phyloP scores from a whole-genome alignment of 148 eudicot species.

The Rhododendron vialii region DNA sequence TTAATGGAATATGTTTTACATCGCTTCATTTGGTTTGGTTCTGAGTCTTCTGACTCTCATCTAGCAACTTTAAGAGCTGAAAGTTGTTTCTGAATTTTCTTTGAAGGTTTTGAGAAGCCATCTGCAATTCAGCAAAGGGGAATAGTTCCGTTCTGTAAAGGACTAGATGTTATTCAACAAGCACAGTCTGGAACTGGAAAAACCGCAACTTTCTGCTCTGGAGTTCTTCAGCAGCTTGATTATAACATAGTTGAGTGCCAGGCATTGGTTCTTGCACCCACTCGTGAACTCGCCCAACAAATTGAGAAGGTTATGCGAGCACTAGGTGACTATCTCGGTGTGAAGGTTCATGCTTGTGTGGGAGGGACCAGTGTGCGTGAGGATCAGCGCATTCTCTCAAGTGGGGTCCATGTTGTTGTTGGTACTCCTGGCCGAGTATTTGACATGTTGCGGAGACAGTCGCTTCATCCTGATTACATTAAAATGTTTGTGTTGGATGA shows the following conservation, averaged over 20 bases:
- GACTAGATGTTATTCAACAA: conserved; percentile 39
- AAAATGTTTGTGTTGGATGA: conserved; percentile 50
- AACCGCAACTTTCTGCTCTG: conserved; percentile 50
- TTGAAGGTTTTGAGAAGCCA: conserved; percentile 46
- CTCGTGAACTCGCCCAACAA: conserved; percentile 47
- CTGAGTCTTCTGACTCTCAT: background rate
- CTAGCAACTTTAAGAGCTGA: background rate
- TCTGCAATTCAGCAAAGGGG: conserved; percentile 54
- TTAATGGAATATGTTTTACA: background rate
- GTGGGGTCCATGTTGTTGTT: conserved; percentile 51
- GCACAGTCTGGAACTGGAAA: conserved; percentile 41
- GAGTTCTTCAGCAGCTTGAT: conserved; percentile 43
- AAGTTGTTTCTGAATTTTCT: background rate
- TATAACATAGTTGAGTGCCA: conserved; percentile 37
- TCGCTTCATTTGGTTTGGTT: background rate
- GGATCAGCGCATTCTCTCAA: conserved; percentile 42
- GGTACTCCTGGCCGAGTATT: conserved; percentile 56
- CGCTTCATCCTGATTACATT: conserved; percentile 33
- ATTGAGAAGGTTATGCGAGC: conserved; percentile 53
- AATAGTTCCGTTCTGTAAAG: conserved; percentile 45
- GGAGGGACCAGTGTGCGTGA: conserved; percentile 46
- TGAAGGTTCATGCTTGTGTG: conserved; percentile 50
- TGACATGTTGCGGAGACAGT: conserved; percentile 42
- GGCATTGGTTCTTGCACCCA: conserved; percentile 50
- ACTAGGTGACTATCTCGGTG: conserved; percentile 47